These are phyloP conservation scores for Saccharomycopsis sp. DNA, from an alignment of 805 yeast genomes.

Conservation along the genomic window DNA sequence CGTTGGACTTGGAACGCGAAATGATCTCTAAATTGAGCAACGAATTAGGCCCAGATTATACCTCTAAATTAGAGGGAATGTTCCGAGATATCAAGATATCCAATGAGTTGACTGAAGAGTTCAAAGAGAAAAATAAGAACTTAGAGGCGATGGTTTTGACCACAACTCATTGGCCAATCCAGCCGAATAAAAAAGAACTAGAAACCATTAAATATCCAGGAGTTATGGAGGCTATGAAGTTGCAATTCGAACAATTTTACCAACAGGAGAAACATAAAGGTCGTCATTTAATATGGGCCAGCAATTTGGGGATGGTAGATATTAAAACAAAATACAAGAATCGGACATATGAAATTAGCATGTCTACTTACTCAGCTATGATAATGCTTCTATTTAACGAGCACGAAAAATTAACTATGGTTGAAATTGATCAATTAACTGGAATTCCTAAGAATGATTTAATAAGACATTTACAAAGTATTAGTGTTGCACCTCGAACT, in stretches of 20 bases:
- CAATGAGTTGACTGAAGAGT: conserved; percentile 39
- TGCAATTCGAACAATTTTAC: conserved; percentile 48
- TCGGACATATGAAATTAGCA: conserved; percentile 66
- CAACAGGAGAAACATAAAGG: conserved; percentile 42
- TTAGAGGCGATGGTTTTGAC: conserved; percentile 52
- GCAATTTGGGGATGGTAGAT: conserved; percentile 78
- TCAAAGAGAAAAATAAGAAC: conserved; percentile 30
- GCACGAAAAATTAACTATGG: conserved; percentile 44
- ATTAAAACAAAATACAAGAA: conserved; percentile 63
- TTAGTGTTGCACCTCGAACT: conserved; percentile 77
- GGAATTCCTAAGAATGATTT: conserved; percentile 69
- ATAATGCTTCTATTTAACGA: conserved; percentile 70
- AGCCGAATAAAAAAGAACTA: conserved; percentile 30
- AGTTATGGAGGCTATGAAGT: conserved; percentile 34
- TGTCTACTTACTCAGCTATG: conserved; percentile 77
- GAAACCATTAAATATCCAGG: conserved; percentile 21
- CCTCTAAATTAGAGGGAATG: conserved; percentile 82
- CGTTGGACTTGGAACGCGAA: conserved; percentile 55
- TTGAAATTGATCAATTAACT: conserved; percentile 59
- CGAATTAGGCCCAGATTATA: conserved; percentile 74
- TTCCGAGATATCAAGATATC: conserved; percentile 68
- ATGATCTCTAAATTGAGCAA: conserved; percentile 62
- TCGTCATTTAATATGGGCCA: conserved; percentile 68
- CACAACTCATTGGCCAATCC: conserved; percentile 63
- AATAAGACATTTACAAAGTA: conserved; percentile 69